Evolutionary conservation across 345 rosid species (phyloP), one percentile per base, ranked within the genome.

Genomic region (Limnanthes douglasii): DNA sequence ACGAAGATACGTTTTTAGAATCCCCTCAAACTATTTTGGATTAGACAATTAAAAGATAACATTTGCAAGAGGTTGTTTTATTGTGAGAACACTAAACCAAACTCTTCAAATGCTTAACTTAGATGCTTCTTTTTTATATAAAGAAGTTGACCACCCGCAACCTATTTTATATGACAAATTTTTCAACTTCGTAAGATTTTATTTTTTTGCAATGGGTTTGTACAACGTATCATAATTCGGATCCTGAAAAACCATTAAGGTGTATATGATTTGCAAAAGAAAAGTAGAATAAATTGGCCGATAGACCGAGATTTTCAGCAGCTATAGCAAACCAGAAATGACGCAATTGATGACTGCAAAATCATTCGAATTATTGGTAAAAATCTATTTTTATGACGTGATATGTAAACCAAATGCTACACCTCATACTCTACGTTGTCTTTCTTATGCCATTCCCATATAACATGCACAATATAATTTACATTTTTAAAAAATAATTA

Each of bases 221-320:
- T 90, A 24, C 66, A 33, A 8, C 51, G 84, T 54, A 85, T 31
- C 65, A 34, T 13, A 73, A 55, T 38, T 53, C 83, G 0, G 78
- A 73, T 55, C n/a, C 58, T 73, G 31, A 45, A 40, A 45, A 78
- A 85, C 54, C 51, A 38, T 28, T 51, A 71, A 0, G 38, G 40
- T 11, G 57, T 34, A 11, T 42, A 53, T 46, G 80, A 69, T 49
- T 52, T 90, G 15, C 73, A 49, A 15, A 90, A 80, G 66, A 96
- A 96, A 48, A 90, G 94, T 60, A 96, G 99, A 43, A 78, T 96
- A 65, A 85, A 52, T 54, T 90, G 99, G 99, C 84, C 88, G 0
- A 39, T 24, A 29, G 72, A 67, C 54, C 72, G 78, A 60, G 99
- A 85, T 53, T 24, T 78, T 49, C 74, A 90, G 20, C 99, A 85